Conservation (phyloP, 148 eudicot species). For the Cornus suecica region DNA sequence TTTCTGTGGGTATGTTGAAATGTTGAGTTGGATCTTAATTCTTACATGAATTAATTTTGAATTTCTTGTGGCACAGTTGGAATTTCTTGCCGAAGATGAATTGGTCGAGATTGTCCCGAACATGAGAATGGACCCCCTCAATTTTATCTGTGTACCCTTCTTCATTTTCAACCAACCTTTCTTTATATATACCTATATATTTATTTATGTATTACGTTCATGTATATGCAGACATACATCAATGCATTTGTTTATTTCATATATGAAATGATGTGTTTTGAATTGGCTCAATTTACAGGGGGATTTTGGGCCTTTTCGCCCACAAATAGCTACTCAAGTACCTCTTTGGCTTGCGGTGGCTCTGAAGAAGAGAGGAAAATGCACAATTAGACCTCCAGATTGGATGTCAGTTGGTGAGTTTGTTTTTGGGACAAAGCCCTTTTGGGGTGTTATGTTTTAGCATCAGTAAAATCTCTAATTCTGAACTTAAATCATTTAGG, state of each 20-base stretch:
- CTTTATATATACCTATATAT: background rate
- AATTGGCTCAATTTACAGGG: slow-evolving; percentile 40
- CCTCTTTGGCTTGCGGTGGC: slow-evolving; percentile 95
- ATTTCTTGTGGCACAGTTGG: slow-evolving; percentile 47
- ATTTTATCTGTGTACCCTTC: slow-evolving; percentile 59
- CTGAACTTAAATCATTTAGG: background rate
- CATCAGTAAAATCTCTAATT: background rate
- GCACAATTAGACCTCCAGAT: slow-evolving; percentile 74
- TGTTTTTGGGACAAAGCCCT: background rate
- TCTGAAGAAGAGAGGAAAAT: slow-evolving; percentile 91
- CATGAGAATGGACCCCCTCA: slow-evolving; percentile 81
- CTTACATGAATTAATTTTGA: background rate
- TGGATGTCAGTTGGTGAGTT: slow-evolving; percentile 89
- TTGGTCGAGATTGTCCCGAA: slow-evolving; percentile 76
- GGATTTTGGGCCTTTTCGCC: slow-evolving; percentile 87
- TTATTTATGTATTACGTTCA: background rate
- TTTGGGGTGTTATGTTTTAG: too few species aligned
- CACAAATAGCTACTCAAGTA: slow-evolving; percentile 69
- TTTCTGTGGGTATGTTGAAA: background rate
- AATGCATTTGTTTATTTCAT: background rate
- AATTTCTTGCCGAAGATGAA: slow-evolving; percentile 93
- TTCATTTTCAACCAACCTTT: background rate
- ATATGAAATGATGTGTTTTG: background rate
- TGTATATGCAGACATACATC: too few species aligned
- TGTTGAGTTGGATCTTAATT: background rate